A percentile compares a stretch with the other conserved stretches of the same genome.
phyloP scores from a whole-genome alignment of 2,329 filamentous ascomycete species.

The Verticillium isaacii region DNA sequence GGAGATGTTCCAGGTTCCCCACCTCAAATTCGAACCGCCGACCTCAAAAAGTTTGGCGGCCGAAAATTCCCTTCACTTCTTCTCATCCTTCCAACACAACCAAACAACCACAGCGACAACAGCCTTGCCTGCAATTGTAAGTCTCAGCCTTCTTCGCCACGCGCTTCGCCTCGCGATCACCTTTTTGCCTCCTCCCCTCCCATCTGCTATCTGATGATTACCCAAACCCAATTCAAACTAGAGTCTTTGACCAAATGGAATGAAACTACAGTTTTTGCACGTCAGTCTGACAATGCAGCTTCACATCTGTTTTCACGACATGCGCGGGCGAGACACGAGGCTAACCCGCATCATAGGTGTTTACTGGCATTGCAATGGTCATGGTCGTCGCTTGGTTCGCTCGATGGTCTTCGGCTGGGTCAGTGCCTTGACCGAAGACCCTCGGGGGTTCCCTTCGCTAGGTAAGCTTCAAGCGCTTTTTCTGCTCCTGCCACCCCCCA shows the following conservation, averaged over 20 bases:
- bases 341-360: slow-evolving; percentile 1
- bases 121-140: slow-evolving; percentile 18
- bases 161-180: neutral
- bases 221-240: slow-evolving; percentile 81
- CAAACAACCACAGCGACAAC: slow-evolving; percentile 8
- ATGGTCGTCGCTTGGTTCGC: neutral
- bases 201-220: slow-evolving; percentile 66
- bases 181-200: slow-evolving; percentile 4
- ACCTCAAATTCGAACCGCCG: slow-evolving; percentile 6
- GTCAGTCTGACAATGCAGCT: slow-evolving; percentile 74
- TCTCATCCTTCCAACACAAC: slow-evolving; percentile 8
- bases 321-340: slow-evolving; percentile 8
- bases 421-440: neutral
- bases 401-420: neutral
- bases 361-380: neutral
- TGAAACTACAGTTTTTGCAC: slow-evolving; percentile 82
- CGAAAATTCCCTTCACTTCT: slow-evolving; percentile 16
- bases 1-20: slow-evolving; percentile 13
- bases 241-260: slow-evolving; percentile 90
- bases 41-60: slow-evolving; percentile 9
- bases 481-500: neutral
- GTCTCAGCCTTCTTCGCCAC: slow-evolving; percentile 4
- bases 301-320: slow-evolving; percentile 1
- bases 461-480: neutral
- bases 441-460: neutral